Evolutionary conservation across 805 yeast genomes (phyloP), one percentile per base, ranked within the genome.

Genomic region (Isabelozyma pseudorhagii): DNA sequence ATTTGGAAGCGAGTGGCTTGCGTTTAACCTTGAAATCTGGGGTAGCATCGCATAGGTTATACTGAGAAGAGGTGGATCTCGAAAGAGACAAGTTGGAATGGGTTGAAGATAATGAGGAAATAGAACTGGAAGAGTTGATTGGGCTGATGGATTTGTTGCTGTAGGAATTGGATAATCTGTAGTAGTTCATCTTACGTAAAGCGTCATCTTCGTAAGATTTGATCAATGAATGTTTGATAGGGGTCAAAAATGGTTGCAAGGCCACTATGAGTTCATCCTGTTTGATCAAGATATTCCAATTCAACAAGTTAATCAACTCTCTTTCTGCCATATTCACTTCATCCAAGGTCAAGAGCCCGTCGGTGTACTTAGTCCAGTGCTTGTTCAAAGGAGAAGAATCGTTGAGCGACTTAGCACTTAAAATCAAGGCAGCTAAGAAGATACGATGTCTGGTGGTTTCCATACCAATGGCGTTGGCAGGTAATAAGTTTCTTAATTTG

Each of bases 341-440:
- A 18, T 77, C 77, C 38, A 88, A 72, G 8, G 84, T 64, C 52
- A 93, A 79, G 41, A 94, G 75, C 0, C 97, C 97, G 63, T 86
- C 85, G 3, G 98, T 92, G 74, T 93, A 92, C 52, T 82, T 79
- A 4, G 96, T 85, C 99, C 99, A 93, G 72, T 94, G 97, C 71
- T 87, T 92, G 72, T 93, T 93, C 65, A 93, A 79, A 41, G 99
- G 99, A 17, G 96, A 85, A 3, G 96, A 87, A 73, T 93, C 99
- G 69, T 93, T 93, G 55, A 92, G 79, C 54, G 84, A 84, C 72
- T 93, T 93, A 13, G 98, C 97, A n/a, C 96, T 88, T 45, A 94
- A 71, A 42, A 93, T 89, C 49, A 93, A 77, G 42, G 97, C 82
- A 0, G 97, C 97, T 46, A 93, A 73, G 57, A 93, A 94, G 50